These are phyloP conservation scores for Gynandropsis gynandra DNA, from an alignment of 345 rosid species.

Conservation along the genomic window DNA sequence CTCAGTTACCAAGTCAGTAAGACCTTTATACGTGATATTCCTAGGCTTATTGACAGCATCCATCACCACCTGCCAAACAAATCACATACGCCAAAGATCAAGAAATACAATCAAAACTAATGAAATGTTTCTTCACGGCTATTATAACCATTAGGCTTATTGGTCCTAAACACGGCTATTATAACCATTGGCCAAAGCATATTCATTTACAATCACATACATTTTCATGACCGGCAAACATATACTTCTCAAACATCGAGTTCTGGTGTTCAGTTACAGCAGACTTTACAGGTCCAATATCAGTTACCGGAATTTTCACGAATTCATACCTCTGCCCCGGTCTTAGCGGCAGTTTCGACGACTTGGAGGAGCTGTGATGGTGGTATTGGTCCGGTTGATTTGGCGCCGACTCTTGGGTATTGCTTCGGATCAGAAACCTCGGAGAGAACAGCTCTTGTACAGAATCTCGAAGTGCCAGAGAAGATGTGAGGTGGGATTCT, in stretches of 20 bases:
- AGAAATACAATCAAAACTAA: constrained; percentile 4
- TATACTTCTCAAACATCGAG: no score
- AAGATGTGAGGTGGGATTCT: constrained; percentile 14
- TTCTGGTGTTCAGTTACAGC: no score
- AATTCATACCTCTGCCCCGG: constrained; percentile 72
- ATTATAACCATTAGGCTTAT: not conserved
- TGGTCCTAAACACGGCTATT: not conserved
- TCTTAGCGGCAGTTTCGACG: constrained; percentile 73
- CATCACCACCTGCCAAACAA: constrained; percentile 65
- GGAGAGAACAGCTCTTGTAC: constrained; percentile 41
- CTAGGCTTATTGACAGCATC: constrained; percentile 86
- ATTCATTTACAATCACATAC: not conserved
- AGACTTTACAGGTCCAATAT: no score
- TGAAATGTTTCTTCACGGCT: not conserved
- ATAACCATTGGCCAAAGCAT: not conserved
- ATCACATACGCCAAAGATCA: not conserved
- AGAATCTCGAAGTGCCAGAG: constrained; percentile 16
- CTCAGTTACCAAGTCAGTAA: constrained; percentile 90
- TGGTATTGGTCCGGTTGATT: constrained; percentile 59
- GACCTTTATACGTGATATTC: constrained; percentile 72
- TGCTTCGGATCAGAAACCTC: constrained; percentile 36
- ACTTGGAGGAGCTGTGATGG: constrained; percentile 58
- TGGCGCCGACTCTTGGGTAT: constrained; percentile 56
- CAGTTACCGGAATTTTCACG: not conserved
- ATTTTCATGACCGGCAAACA: no score